Conservation (phyloP, 2,329 filamentous ascomycete genomes). For the Chaetothyriales sp. region DNA sequence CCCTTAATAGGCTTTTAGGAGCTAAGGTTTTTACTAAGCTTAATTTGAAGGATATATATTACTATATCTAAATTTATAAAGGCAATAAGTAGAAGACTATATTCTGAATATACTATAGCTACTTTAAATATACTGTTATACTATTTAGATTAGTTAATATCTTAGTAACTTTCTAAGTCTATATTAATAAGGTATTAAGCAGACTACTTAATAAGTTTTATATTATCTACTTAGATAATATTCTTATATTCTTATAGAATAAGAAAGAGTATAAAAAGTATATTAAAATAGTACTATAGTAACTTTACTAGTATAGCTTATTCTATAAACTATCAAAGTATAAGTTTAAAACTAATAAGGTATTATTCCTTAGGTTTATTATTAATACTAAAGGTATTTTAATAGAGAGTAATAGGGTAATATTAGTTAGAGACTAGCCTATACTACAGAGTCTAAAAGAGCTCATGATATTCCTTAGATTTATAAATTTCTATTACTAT, state of each 20-base stretch:
- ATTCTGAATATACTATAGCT: constrained; percentile 9
- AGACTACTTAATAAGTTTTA: constrained; percentile 7
- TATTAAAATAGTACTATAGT: constrained; percentile 6
- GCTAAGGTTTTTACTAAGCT: constrained; percentile 13
- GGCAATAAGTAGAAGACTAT: constrained; percentile 14
- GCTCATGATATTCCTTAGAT: constrained; percentile 20
- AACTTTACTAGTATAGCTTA: constrained; percentile 2
- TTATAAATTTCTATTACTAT: constrained; percentile 23
- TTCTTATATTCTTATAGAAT: constrained; percentile 20
- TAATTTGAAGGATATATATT: constrained; percentile 12
- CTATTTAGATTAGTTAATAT: constrained; percentile 15
- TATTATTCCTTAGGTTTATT: constrained; percentile 12
- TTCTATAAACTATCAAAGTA: constrained; percentile 9
- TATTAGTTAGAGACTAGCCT: constrained; percentile 14
- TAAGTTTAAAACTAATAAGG: constrained; percentile 9
- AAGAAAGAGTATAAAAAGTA: constrained; percentile 8
- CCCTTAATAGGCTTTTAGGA: neutral
- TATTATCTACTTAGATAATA: constrained; percentile 17
- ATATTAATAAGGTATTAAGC: constrained; percentile 19
- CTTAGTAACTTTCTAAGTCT: constrained; percentile 18
- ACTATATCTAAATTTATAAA: constrained; percentile 7
- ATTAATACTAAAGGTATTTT: constrained; percentile 6
- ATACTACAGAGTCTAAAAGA: constrained; percentile 10
- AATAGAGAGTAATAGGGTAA: constrained; percentile 15
- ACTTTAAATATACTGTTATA: constrained; percentile 17